These are phyloP conservation scores for Cyberlindnera suaveolens DNA, from an alignment of 805 yeast species.

Conservation along the genomic window DNA sequence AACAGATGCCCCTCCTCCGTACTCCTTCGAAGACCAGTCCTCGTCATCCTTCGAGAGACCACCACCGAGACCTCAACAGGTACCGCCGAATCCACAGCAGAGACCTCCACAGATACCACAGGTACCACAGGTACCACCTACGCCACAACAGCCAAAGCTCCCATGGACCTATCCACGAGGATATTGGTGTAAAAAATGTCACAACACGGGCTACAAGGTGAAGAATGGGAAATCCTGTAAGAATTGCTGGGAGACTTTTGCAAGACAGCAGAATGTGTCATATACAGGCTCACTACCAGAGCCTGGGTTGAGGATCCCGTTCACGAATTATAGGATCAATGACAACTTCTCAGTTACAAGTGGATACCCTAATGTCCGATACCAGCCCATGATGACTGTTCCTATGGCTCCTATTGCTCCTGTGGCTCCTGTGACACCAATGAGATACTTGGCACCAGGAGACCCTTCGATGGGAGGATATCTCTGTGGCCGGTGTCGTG, in stretches of 20 bases:
- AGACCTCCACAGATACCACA: conserved; percentile 1
- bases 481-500: conserved; percentile 53
- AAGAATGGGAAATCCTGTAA: conserved; percentile 59
- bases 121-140: conserved; percentile 3
- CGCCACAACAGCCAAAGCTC: conserved; percentile 1
- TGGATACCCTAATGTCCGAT: neutral
- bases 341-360: too few species aligned
- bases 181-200: conserved; percentile 60
- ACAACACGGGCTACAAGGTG: conserved; percentile 60
- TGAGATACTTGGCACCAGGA: conserved; percentile 56
- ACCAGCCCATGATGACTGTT: conserved; percentile 1
- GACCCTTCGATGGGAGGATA: conserved; percentile 74
- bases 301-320: conserved; percentile 14
- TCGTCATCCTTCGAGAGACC: neutral
- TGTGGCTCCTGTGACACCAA: neutral
- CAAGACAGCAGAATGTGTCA: conserved; percentile 17
- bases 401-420: conserved; percentile 8
- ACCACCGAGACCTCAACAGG: neutral
- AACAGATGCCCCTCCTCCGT: conserved; percentile 8
- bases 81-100: conserved; percentile 1
- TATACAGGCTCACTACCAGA: conserved; percentile 1
- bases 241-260: conserved; percentile 63
- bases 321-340: conserved; percentile 6
- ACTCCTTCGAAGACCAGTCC: conserved; percentile 1
- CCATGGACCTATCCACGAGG: conserved; percentile 66